Percentiles rank a stretch among this genome's conserved stretches.
phyloP scores from a whole-genome alignment of 169 alveolate species.

The Condylostoma magnum region DNA sequence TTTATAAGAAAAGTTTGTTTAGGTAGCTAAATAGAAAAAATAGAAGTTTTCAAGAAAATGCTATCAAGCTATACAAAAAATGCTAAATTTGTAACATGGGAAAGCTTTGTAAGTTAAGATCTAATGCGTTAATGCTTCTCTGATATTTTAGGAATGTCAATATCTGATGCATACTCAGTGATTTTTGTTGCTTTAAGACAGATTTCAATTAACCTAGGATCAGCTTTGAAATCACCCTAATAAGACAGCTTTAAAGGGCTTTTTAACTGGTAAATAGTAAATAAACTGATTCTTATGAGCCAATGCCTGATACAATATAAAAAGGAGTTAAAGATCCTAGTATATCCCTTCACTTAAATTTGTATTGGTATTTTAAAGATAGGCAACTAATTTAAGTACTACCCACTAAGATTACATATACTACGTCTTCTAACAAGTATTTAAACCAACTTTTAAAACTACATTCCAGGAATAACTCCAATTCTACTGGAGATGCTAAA shows the following conservation, averaged over 20 bases:
- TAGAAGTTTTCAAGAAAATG: neutral
- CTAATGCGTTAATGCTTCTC: slow-evolving; percentile 23
- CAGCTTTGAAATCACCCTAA: neutral
- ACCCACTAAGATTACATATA: slow-evolving; percentile 23
- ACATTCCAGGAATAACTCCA: slow-evolving; percentile 21
- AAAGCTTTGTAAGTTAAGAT: neutral
- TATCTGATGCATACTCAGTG: slow-evolving; percentile 11
- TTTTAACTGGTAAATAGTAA: slow-evolving; percentile 21
- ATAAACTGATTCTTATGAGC: neutral
- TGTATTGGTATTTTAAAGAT: neutral
- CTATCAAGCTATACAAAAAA: neutral
- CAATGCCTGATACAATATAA: neutral
- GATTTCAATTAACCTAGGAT: neutral
- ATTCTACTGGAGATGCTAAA: slow-evolving; percentile 2
- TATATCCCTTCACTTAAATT: slow-evolving; percentile 6
- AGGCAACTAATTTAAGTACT: slow-evolving; percentile 5
- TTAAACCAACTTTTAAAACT: neutral
- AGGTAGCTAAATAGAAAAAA: neutral
- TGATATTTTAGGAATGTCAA: slow-evolving; percentile 1
- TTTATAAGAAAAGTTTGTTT: neutral
- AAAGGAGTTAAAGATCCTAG: neutral
- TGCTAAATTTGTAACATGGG: slow-evolving; percentile 14
- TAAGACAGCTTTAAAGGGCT: slow-evolving; percentile 4
- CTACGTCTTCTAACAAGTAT: neutral
- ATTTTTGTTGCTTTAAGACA: slow-evolving; percentile 9